Conservation (phyloP, 257 asterid species). For the Lavandula angustifolia region DNA sequence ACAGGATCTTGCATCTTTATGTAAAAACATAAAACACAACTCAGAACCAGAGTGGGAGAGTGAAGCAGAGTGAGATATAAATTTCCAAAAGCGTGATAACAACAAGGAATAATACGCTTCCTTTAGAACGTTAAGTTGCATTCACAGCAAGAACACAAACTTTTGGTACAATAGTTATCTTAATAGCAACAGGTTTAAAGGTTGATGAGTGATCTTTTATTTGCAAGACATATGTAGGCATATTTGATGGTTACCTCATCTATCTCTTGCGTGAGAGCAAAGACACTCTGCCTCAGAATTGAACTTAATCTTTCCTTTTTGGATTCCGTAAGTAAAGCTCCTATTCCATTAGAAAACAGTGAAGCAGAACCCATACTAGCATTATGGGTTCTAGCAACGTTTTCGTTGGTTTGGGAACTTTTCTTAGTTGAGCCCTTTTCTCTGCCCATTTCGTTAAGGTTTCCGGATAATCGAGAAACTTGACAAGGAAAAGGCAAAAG, state of each 20-base stretch:
- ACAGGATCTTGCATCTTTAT: conserved; percentile 63
- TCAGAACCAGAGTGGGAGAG: background rate
- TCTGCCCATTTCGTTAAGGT: conserved; percentile 25
- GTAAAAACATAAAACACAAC: background rate
- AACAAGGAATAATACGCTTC: background rate
- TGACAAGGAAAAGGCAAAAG: conserved; percentile 40
- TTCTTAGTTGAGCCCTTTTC: conserved; percentile 31
- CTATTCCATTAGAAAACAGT: conserved; percentile 58
- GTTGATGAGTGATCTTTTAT: background rate
- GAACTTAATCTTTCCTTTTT: conserved; percentile 56
- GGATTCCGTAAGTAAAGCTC: conserved; percentile 55
- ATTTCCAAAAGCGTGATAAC: background rate
- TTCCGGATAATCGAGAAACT: conserved; percentile 30
- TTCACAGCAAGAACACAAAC: background rate
- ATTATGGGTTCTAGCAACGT: background rate
- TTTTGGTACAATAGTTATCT: background rate
- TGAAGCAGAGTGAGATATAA: background rate
- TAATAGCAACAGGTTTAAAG: background rate
- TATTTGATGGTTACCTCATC: conserved; percentile 59
- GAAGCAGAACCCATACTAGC: conserved; percentile 31
- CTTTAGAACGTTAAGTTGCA: conserved; percentile 9
- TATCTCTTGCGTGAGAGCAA: conserved; percentile 60
- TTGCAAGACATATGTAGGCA: background rate
- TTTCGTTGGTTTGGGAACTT: conserved; percentile 27
- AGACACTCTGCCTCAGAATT: conserved; percentile 59